A percentile compares a stretch with the other conserved stretches of the same genome.
These are phyloP conservation scores for Triticum dicoccoides DNA, from an alignment of 176 grass and related monocot genomes.

Conservation along the genomic window DNA sequence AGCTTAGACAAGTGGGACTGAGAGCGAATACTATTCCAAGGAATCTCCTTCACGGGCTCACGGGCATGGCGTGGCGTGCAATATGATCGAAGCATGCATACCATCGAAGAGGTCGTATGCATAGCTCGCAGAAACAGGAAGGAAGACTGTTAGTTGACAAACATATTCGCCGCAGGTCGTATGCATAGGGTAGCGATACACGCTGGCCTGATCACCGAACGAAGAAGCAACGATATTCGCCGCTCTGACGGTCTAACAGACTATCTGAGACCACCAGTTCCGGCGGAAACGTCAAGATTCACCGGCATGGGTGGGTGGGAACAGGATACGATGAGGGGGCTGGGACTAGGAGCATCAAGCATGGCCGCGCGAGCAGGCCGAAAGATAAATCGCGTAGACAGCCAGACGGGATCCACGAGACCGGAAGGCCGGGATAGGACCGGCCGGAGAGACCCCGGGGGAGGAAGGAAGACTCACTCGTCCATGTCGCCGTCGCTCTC, in stretches of 20 bases:
- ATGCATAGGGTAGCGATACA: slow-evolving; percentile 16
- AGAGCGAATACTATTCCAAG: background rate
- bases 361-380: background rate
- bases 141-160: background rate
- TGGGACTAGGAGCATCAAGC: background rate
- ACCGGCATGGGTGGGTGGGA: background rate
- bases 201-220: slow-evolving; percentile 10
- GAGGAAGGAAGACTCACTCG: slow-evolving; percentile 33
- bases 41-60: slow-evolving; percentile 5
- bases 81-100: slow-evolving; percentile 13
- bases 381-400: background rate
- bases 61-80: background rate
- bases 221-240: background rate
- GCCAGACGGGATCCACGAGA: background rate
- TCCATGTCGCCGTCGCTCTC: slow-evolving; percentile 34
- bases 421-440: background rate
- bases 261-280: slow-evolving; percentile 11
- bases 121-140: slow-evolving; percentile 10
- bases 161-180: background rate
- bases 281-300: slow-evolving; percentile 1
- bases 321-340: background rate
- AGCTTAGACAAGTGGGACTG: slow-evolving; percentile 6
- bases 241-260: background rate
- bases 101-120: background rate
- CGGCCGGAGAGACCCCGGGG: background rate